Conservation (phyloP, 768 basidiomycete species). For the Suillus cothurnatus region DNA sequence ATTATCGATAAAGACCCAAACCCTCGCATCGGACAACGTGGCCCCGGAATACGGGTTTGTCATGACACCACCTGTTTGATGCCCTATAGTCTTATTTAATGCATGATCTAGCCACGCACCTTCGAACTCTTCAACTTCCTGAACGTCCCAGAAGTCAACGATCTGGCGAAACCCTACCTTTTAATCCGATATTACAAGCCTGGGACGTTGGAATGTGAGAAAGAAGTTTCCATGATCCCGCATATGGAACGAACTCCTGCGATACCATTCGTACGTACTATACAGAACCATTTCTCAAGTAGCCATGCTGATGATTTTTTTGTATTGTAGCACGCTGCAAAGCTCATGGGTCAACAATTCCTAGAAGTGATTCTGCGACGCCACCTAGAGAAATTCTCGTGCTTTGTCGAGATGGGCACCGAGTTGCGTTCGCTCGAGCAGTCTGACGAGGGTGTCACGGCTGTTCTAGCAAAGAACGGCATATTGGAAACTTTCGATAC, state of each 20-base stretch:
- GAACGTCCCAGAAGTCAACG: conserved; percentile 38
- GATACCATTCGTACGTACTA: conserved; percentile 25
- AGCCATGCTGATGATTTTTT: neutral
- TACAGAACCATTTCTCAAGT: conserved; percentile 2
- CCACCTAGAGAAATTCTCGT: conserved; percentile 24
- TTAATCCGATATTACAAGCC: conserved; percentile 36
- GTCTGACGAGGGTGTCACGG: too few relatives aligned
- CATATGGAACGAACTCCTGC: conserved; percentile 22
- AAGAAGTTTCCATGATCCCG: conserved; percentile 19
- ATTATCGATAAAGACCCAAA: conserved; percentile 17
- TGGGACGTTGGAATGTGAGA: neutral
- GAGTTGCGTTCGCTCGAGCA: conserved; percentile 26
- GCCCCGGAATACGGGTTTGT: conserved; percentile 39
- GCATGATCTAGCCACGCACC: conserved; percentile 40
- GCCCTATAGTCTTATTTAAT: neutral
- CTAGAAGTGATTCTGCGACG: conserved; percentile 31
- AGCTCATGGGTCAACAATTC: conserved; percentile 22
- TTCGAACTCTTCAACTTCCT: conserved; percentile 43
- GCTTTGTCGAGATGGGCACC: conserved; percentile 37
- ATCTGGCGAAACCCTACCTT: conserved; percentile 28
- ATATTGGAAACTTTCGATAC: too few relatives aligned
- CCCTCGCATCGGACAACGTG: conserved; percentile 39
- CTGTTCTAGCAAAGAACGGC: too few relatives aligned
- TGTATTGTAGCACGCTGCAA: conserved; percentile 16
- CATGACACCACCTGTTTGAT: neutral